Base-by-base conservation (phyloP, 2,329 filamentous ascomycete genomes). In the Hymenoscyphus albidus region DNA sequence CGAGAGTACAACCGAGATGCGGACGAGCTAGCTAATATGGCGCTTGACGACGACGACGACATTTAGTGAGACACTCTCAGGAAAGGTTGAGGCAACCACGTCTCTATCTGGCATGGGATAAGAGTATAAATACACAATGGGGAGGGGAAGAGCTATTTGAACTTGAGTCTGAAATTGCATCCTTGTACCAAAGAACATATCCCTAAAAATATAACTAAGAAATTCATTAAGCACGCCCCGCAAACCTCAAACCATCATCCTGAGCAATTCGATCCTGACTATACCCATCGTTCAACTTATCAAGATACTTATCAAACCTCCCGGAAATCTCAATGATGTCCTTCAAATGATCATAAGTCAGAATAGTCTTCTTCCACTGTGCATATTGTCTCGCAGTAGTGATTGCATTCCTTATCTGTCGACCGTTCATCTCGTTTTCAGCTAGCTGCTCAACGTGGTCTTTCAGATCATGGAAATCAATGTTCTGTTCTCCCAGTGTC, bases 1-100 rank as follows among this genome's bases (percentile, higher is more conserved):
- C 62, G 62, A n/a, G 57, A 48, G 2, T 39, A 38, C 2, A 64
- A 58, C 18, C n/a, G 16, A 31, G 64, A 61, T 16, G 60, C 65
- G 3, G 60, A 64, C 38, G 13, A 35, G 7, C 22, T 67, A 38
- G 65, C 63, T 6, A 58, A 59, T 42, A 42, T 44, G 38, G 58
- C n/a, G 18, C 10, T 44, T 6, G 18, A 44, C 38, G 1, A 22
- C 6, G 13, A 35, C 4, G 27, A 35, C 18, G 16, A n/a, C 14
- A 5, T 18, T 18, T 18, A 22, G 9, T 4, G 3, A 9, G 42
- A 18, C 35, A 35, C 9, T 35, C 35, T 6, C 9, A 9, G 1
- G 35, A 35, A 35, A 35, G 35, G 6, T 35, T 35, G 35, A 6
- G 35, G 35, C 9, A 7, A 10, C 9, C 35, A 10, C 3, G 1